A percentile compares a stretch with the other conserved stretches of the same genome.
Evolutionary conservation across 2,329 filamentous ascomycete genomes (phyloP).

Genomic region (Penicillium sp.): DNA sequence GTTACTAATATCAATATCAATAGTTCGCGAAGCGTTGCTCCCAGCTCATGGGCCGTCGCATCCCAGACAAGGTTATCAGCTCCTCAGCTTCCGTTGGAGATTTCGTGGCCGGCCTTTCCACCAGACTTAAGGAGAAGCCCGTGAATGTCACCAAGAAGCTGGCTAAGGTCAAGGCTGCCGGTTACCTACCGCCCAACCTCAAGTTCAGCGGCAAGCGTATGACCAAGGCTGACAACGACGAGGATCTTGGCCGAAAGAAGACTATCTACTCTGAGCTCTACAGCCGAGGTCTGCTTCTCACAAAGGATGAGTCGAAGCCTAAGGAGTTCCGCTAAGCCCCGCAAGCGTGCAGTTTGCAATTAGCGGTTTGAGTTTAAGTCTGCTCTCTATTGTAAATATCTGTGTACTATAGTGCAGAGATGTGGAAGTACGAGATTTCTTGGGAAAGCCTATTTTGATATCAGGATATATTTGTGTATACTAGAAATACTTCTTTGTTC

Average conservation of each 20-base stretch:
- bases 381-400: neutral
- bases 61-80: conserved; percentile 69
- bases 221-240: conserved; percentile 71
- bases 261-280: conserved; percentile 69
- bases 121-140: conserved; percentile 43
- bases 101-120: conserved; percentile 44
- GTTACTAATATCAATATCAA: conserved; percentile 6
- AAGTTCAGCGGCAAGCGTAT: conserved; percentile 63
- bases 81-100: conserved; percentile 55
- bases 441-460: conserved; percentile 10
- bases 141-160: conserved; percentile 55
- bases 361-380: neutral
- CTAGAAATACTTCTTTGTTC: conserved; percentile 19
- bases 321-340: neutral
- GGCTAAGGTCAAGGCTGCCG: conserved; percentile 37
- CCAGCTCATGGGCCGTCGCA: conserved; percentile 74
- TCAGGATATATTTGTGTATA: conserved; percentile 25
- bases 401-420: neutral
- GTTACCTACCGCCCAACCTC: conserved; percentile 66
- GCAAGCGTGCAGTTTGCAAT: neutral
- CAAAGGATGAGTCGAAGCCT: conserved; percentile 5
- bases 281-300: conserved; percentile 60
- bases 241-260: conserved; percentile 73
- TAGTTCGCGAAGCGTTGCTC: conserved; percentile 79
- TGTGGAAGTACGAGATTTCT: neutral